Percentiles rank a stretch among this genome's conserved stretches.
Conservation (phyloP, 208 protist genomes). For the Naegleria gruberi region DNA sequence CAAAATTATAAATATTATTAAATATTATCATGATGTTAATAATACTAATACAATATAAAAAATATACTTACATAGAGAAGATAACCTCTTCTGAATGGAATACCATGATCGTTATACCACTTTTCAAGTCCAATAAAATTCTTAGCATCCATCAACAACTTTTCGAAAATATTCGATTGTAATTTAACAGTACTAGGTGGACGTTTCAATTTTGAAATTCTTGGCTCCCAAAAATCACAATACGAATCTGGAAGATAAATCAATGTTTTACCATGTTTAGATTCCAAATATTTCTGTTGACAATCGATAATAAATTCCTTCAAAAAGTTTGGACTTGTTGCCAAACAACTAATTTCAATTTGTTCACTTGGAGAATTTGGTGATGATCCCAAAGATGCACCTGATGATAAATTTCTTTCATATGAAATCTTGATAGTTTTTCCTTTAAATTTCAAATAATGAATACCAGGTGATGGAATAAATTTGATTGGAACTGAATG, state of each 20-base stretch:
- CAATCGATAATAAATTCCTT: neutral
- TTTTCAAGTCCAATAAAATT: neutral
- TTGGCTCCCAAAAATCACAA: slow-evolving; percentile 10
- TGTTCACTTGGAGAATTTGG: neutral
- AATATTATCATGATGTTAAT: neutral
- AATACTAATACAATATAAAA: neutral
- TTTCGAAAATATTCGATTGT: neutral
- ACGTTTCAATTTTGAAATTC: slow-evolving; percentile 12
- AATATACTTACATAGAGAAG: slow-evolving; percentile 29
- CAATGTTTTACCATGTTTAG: slow-evolving; percentile 5
- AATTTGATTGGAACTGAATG: neutral
- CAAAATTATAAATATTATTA: neutral
- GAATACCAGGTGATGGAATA: neutral
- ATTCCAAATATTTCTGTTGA: slow-evolving; percentile 5
- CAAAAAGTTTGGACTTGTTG: neutral
- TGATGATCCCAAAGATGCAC: too few relatives aligned
- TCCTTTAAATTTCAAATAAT: neutral
- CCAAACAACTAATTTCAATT: neutral
- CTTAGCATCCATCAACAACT: neutral
- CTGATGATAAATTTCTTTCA: neutral
- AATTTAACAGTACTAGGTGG: neutral
- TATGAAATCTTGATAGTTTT: neutral
- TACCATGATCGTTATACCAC: slow-evolving; percentile 8
- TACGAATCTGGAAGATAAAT: slow-evolving; percentile 16
- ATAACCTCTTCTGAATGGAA: slow-evolving; percentile 33